phyloP scores from a whole-genome alignment of 2,329 filamentous ascomycete genomes.

The Coniochaeta ligniaria region DNA sequence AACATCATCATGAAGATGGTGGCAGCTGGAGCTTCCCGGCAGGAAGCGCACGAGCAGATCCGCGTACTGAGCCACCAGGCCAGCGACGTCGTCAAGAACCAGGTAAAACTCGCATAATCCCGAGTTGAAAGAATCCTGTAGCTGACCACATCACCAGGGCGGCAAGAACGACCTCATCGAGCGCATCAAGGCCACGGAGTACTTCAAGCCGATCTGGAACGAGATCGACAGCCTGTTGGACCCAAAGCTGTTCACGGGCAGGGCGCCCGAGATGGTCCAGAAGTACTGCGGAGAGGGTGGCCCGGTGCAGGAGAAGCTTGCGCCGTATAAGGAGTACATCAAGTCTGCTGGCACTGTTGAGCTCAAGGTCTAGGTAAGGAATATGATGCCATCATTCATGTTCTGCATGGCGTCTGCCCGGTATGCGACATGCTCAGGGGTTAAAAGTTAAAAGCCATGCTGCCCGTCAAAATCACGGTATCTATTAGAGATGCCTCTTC shows the following conservation, averaged over 20 bases:
- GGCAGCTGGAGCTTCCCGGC: constrained; percentile 61
- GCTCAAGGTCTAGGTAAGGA: too few species aligned
- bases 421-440: too few species aligned
- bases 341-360: too few species aligned
- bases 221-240: constrained; percentile 31
- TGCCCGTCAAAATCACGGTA: too few species aligned
- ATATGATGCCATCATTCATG: too few species aligned
- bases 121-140: neutral
- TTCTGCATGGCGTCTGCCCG: too few species aligned
- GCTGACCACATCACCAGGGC: constrained; percentile 36
- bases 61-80: constrained; percentile 49
- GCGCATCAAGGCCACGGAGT: constrained; percentile 63
- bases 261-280: neutral
- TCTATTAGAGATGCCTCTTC: too few species aligned
- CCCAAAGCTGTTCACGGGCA: neutral
- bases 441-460: too few species aligned
- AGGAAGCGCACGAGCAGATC: constrained; percentile 83
- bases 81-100: neutral
- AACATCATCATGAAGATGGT: constrained; percentile 74
- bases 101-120: constrained; percentile 19
- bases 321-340: too few species aligned
- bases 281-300: neutral
- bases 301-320: too few species aligned
- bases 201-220: constrained; percentile 65
- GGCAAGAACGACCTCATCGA: constrained; percentile 76